Percentiles rank a stretch among this genome's conserved stretches.
Evolutionary conservation across 192 early-diverging fungal species (phyloP).

Genomic region (Linnemannia exigua): DNA sequence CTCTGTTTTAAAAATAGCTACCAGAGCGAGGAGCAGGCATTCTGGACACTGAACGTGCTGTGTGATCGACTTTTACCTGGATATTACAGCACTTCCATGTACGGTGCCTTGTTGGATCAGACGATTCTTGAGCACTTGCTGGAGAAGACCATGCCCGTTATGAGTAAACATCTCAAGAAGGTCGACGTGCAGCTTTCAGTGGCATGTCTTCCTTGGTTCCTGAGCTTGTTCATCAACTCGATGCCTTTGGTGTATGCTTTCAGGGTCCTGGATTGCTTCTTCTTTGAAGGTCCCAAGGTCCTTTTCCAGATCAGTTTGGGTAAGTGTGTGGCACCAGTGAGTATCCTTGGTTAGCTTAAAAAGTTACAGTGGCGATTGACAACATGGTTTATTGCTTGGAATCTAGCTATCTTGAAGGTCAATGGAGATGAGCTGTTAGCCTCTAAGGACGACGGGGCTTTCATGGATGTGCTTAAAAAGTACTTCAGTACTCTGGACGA

Average conservation of each 20-base stretch:
- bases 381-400: conserved; percentile 1
- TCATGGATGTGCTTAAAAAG: conserved; percentile 86
- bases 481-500: conserved; percentile 91
- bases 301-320: conserved; percentile 91
- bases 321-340: background rate
- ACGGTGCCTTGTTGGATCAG: conserved; percentile 96
- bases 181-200: conserved; percentile 96
- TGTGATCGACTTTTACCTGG: conserved; percentile 93
- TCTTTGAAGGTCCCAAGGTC: conserved; percentile 97
- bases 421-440: conserved; percentile 84
- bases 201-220: conserved; percentile 98
- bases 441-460: conserved; percentile 80
- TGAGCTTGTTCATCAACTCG: conserved; percentile 96
- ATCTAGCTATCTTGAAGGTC: conserved; percentile 88
- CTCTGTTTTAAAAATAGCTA: conserved; percentile 60
- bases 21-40: conserved; percentile 97
- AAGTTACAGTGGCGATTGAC: conserved; percentile 16
- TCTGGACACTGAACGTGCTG: conserved; percentile 93
- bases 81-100: conserved; percentile 99
- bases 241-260: conserved; percentile 92
- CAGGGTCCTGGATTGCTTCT: conserved; percentile 96
- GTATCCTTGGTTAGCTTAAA: background rate
- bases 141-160: conserved; percentile 91
- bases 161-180: conserved; percentile 86
- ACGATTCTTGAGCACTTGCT: conserved; percentile 93